Percentiles rank a stretch among this genome's conserved stretches.
These are phyloP conservation scores for Rubus parviflorus DNA, from an alignment of 306 rosid species.

Conservation along the genomic window DNA sequence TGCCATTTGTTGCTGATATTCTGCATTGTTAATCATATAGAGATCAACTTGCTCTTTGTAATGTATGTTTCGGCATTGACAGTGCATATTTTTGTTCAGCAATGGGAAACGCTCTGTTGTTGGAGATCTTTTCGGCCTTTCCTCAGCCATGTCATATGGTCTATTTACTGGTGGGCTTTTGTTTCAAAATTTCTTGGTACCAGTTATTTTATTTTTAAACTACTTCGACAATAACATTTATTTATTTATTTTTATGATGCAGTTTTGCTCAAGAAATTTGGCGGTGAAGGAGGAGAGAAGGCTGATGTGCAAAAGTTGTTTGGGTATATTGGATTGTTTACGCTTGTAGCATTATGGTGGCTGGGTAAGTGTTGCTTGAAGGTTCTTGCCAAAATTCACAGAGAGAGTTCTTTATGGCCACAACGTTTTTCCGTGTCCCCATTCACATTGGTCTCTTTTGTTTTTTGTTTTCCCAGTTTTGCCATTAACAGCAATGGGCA, in stretches of 20 bases:
- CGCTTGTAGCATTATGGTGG: constrained; percentile 92
- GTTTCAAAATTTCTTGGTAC: constrained; percentile 8
- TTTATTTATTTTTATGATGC: constrained; percentile 24
- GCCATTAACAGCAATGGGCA: constrained; percentile 93
- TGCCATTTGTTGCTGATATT: background rate
- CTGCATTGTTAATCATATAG: too few species aligned
- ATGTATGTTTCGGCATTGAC: constrained; percentile 43
- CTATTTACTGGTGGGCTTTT: constrained; percentile 69
- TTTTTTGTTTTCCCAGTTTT: constrained; percentile 54
- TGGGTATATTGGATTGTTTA: constrained; percentile 93
- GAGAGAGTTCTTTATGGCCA: constrained; percentile 2
- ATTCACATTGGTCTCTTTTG: background rate
- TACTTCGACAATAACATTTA: constrained; percentile 11
- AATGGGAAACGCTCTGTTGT: constrained; percentile 67
- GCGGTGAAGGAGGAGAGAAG: constrained; percentile 90
- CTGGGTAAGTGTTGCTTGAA: constrained; percentile 52
- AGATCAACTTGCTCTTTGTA: constrained; percentile 37
- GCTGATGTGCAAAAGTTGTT: constrained; percentile 94
- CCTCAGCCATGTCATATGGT: constrained; percentile 90
- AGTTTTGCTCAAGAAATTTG: constrained; percentile 86
- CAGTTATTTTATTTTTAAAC: background rate
- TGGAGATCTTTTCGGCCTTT: constrained; percentile 94
- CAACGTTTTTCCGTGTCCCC: background rate
- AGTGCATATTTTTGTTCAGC: constrained; percentile 60
- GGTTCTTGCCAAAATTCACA: background rate